Percentiles rank a stretch among this genome's conserved stretches.
phyloP scores from a whole-genome alignment of 164 flowering plant genomes.

The Tetrastigma voinierianum region DNA sequence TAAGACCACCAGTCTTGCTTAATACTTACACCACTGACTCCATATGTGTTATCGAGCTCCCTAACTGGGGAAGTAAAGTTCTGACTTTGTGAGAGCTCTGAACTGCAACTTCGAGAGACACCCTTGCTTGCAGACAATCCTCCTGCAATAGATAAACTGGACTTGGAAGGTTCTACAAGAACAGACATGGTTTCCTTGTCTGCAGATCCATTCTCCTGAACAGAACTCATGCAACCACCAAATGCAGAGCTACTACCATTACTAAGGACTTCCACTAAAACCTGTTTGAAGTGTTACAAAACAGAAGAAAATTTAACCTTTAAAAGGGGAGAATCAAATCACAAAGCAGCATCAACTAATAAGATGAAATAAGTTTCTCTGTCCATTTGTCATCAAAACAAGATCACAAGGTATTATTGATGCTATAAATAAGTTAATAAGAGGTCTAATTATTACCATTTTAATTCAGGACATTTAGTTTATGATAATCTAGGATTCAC shows the following conservation, averaged over 20 bases:
- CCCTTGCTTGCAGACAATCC: constrained; percentile 68
- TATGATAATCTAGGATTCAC: too few species aligned
- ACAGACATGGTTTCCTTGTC: constrained; percentile 52
- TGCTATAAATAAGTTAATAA: too few species aligned
- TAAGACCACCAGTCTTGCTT: constrained; percentile 81
- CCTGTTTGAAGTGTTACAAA: constrained; percentile 38
- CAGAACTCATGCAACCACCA: constrained; percentile 44
- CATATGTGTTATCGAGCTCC: constrained; percentile 55
- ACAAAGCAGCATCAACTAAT: neutral
- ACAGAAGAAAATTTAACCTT: neutral
- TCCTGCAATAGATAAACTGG: constrained; percentile 64
- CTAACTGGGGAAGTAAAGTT: constrained; percentile 39
- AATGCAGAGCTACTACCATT: constrained; percentile 36
- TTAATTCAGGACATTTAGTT: too few species aligned
- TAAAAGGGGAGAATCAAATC: neutral
- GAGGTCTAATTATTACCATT: too few species aligned
- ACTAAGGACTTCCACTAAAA: constrained; percentile 80
- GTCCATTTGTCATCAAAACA: too few species aligned
- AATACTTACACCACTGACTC: constrained; percentile 55
- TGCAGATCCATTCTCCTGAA: constrained; percentile 58
- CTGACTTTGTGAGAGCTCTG: constrained; percentile 56
- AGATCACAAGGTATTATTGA: too few species aligned
- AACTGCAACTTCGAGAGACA: constrained; percentile 56
- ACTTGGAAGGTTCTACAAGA: constrained; percentile 61
- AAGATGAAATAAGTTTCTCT: neutral